Percentiles rank a stretch among this genome's conserved stretches.
Evolutionary conservation across 768 basidiomycete species (phyloP).

Genomic region (Tylopilus rubrobrunneus): DNA sequence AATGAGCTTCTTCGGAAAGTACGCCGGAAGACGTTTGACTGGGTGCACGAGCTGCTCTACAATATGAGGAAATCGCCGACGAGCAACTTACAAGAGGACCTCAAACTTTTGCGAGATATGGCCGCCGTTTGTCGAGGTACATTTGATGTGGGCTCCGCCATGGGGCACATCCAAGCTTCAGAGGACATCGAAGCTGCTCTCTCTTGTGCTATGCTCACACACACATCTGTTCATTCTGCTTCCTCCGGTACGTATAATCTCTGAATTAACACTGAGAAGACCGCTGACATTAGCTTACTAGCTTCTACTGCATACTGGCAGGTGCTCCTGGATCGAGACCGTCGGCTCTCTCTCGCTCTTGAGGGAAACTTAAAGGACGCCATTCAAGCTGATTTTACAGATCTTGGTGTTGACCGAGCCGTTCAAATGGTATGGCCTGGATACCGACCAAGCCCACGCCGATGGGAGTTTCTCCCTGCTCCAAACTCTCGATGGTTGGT

Average conservation of each 20-base stretch:
- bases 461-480: conserved; percentile 14
- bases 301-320: conserved; percentile 1
- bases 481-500: conserved; percentile 23
- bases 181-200: conserved; percentile 24
- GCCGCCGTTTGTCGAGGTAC: conserved; percentile 37
- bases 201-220: conserved; percentile 24
- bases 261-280: too few relatives aligned
- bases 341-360: conserved; percentile 27
- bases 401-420: conserved; percentile 19
- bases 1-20: conserved; percentile 28
- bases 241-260: background rate
- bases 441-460: conserved; percentile 20
- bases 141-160: conserved; percentile 22
- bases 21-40: conserved; percentile 33
- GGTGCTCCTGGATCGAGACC: conserved; percentile 29
- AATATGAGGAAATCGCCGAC: conserved; percentile 11
- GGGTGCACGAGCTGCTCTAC: conserved; percentile 34
- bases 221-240: conserved; percentile 20
- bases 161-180: conserved; percentile 6
- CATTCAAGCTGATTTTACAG: background rate
- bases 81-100: conserved; percentile 10
- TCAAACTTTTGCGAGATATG: conserved; percentile 31
- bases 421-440: conserved; percentile 19
- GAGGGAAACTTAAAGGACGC: conserved; percentile 7
- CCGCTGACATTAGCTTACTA: too few relatives aligned